Evolutionary conservation across 2,329 filamentous ascomycete genomes (phyloP).

Genomic region (Paecilomyces niveus): DNA sequence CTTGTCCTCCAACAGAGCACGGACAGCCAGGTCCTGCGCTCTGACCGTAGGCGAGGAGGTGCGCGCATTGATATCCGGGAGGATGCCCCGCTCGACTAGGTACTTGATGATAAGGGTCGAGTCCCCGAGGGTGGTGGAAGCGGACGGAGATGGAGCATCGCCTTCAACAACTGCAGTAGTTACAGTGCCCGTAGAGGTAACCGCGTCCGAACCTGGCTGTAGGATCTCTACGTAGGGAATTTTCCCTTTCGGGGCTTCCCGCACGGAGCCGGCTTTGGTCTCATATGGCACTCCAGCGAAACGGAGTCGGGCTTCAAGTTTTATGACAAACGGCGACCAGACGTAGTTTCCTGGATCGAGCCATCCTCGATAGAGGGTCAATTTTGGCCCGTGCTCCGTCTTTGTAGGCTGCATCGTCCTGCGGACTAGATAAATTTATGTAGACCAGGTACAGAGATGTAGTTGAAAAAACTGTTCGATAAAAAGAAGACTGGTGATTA

Average conservation of each 20-base stretch:
- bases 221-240: conserved; percentile 49
- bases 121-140: conserved; percentile 37
- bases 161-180: not conserved
- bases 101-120: conserved; percentile 48
- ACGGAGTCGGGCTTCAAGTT: conserved; percentile 56
- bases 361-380: conserved; percentile 48
- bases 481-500: not conserved
- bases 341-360: conserved; percentile 36
- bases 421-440: not conserved
- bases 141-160: conserved; percentile 5
- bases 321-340: conserved; percentile 58
- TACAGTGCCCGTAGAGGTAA: not conserved
- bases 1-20: conserved; percentile 54
- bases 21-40: conserved; percentile 46
- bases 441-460: not conserved
- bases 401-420: not conserved
- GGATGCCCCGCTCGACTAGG: conserved; percentile 34
- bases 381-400: not conserved
- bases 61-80: conserved; percentile 44
- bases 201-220: not conserved
- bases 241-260: conserved; percentile 49
- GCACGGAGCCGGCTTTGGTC: conserved; percentile 38
- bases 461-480: not conserved
- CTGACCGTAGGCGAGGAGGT: conserved; percentile 31
- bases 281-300: conserved; percentile 45